These are phyloP conservation scores for Myriosclerotinia scirpicola DNA, from an alignment of 2,329 filamentous ascomycete genomes.

Conservation along the genomic window DNA sequence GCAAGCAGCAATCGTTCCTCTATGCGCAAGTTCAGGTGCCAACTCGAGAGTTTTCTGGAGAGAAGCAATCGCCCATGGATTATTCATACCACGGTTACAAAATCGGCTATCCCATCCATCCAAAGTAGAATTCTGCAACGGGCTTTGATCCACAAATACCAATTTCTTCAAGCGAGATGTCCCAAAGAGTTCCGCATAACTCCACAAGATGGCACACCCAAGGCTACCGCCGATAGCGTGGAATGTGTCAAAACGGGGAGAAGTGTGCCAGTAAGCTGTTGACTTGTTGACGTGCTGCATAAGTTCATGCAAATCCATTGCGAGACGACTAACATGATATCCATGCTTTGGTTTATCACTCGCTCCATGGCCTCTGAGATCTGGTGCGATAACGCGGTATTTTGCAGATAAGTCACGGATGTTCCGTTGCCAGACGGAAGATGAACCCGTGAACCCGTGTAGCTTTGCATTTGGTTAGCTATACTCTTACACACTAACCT, in stretches of 20 bases:
- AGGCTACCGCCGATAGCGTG: constrained; percentile 38
- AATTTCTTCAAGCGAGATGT: constrained; percentile 35
- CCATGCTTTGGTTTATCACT: constrained; percentile 37
- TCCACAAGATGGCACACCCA: constrained; percentile 40
- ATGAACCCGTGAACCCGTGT: constrained; percentile 41
- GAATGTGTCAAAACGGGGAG: constrained; percentile 20
- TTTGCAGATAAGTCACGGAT: constrained; percentile 30
- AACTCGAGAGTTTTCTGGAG: constrained; percentile 36
- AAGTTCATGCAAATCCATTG: constrained; percentile 38
- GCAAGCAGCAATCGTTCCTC: constrained; percentile 38
- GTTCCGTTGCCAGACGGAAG: constrained; percentile 38
- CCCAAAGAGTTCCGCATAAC: constrained; percentile 39
- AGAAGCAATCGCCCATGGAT: constrained; percentile 31
- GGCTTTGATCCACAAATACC: constrained; percentile 40
- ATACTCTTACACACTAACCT: not conserved
- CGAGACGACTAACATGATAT: constrained; percentile 39
- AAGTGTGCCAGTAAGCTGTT: not conserved
- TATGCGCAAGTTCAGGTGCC: constrained; percentile 33
- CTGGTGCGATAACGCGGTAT: constrained; percentile 37
- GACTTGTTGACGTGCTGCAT: constrained; percentile 26
- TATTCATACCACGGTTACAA: constrained; percentile 40
- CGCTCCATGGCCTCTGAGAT: constrained; percentile 39
- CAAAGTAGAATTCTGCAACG: constrained; percentile 37
- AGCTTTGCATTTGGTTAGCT: constrained; percentile 31
- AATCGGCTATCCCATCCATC: constrained; percentile 36